phyloP scores from a whole-genome alignment of 768 basidiomycete species.

The Termitomyces sp. region DNA sequence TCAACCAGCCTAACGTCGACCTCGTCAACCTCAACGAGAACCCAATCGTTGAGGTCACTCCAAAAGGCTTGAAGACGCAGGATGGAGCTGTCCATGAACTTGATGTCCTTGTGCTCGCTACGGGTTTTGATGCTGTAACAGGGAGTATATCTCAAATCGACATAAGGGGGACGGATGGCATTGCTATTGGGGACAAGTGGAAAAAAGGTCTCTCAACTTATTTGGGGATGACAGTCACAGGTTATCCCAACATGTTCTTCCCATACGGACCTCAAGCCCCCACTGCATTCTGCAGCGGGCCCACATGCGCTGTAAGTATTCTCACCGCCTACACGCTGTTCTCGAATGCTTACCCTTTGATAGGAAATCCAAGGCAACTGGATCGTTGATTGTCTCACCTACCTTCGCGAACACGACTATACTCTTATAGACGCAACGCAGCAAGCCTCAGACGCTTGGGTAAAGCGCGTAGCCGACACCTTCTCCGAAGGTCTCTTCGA shows the following conservation, averaged over 20 bases:
- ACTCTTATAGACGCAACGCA: constrained; percentile 10
- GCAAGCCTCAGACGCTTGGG: constrained; percentile 12
- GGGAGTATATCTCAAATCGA: constrained; percentile 20
- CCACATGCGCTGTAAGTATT: constrained; percentile 18
- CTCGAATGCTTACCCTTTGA: background rate
- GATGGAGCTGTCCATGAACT: constrained; percentile 18
- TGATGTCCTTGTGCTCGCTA: constrained; percentile 20
- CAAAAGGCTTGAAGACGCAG: constrained; percentile 16
- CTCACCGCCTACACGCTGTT: background rate
- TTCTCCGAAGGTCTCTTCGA: constrained; percentile 11
- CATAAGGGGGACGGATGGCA: constrained; percentile 18
- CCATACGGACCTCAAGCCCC: constrained; percentile 23
- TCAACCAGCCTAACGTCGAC: constrained; percentile 21
- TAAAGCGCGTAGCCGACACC: constrained; percentile 10
- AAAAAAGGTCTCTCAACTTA: constrained; percentile 16
- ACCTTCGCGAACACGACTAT: constrained; percentile 12
- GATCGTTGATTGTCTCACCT: constrained; percentile 18
- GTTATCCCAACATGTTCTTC: constrained; percentile 25
- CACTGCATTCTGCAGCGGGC: constrained; percentile 22
- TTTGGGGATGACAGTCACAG: constrained; percentile 17
- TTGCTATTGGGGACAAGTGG: constrained; percentile 20
- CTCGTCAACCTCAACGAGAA: constrained; percentile 19
- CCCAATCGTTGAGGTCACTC: constrained; percentile 15
- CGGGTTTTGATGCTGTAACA: constrained; percentile 22
- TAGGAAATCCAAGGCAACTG: constrained; percentile 24